These are phyloP conservation scores for Durio zibethinus DNA, from an alignment of 345 rosid species.

Conservation along the genomic window DNA sequence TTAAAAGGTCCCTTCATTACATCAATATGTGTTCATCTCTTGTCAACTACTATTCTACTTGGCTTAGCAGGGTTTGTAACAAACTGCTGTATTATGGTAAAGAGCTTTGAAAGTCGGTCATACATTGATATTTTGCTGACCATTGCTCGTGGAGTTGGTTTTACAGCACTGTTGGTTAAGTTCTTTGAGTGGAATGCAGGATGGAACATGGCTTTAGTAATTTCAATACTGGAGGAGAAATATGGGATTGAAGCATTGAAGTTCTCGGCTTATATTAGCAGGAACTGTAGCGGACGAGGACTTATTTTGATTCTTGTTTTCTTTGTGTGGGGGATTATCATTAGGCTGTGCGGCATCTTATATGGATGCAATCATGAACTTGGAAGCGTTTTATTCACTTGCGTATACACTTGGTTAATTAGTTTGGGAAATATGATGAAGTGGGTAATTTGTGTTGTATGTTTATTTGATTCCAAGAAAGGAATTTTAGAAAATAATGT, in stretches of 20 bases:
- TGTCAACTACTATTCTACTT: constrained; percentile 25
- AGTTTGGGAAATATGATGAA: neutral
- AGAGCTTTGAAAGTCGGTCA: neutral
- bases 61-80: constrained; percentile 31
- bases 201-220: constrained; percentile 41
- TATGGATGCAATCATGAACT: neutral
- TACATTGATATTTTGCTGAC: neutral
- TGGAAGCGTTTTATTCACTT: neutral
- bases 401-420: neutral
- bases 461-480: neutral
- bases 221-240: constrained; percentile 23
- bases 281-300: neutral
- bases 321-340: neutral
- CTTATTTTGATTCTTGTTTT: neutral
- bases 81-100: constrained; percentile 16
- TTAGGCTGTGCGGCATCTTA: neutral
- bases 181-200: constrained; percentile 25
- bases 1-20: constrained; percentile 41
- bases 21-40: constrained; percentile 31
- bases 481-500: neutral
- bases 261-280: neutral
- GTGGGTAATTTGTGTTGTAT: neutral
- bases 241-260: constrained; percentile 22
- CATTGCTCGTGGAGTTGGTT: neutral
- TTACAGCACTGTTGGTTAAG: neutral